Base-by-base conservation (phyloP, 768 basidiomycete species). In the Pisolithus orientalis region DNA sequence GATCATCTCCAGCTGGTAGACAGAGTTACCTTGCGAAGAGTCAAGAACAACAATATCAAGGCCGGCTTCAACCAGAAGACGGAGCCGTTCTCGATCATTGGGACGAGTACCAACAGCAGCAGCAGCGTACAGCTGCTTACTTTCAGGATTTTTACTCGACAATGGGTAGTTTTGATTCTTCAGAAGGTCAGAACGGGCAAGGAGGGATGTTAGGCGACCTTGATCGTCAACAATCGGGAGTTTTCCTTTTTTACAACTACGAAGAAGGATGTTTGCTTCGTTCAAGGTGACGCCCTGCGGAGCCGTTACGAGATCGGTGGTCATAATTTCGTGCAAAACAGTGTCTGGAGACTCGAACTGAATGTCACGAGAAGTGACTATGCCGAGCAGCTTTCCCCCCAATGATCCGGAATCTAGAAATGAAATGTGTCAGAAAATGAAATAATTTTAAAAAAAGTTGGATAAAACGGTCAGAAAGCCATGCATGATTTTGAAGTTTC, bases 121-220 rank as follows among this genome's bases (percentile, higher is more conserved):
- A 7, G 95, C 96, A 45, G 94, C 92, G 65, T 94, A 93, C 3
- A 99, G 83, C 73, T 98, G 95, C 70, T 98, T 99, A 65, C 78
- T 91, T 56, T 84, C 76, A 1, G 90, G 89, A 58, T 87, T 80
- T 73, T 98, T 98, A 60, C 87, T 90, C 1, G 96, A 93, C 52
- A 96, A 81, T 1, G 96, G 96, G 70, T 87, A 99, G 52, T 89
- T 93, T 66, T 96, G 91, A 72, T 95, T 96, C 72, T 99, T 98
- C 65, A 98, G 82, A 45, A 99, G 78, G 70, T 99, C 95, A 47
- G 94, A 97, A 52, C 94, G 93, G 2, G 95, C 93, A 51, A 99
- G 85, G 57, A 99, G 90, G 17, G 87, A 84, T 28, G 80, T 75
- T 50, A 92, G 84, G 53, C 80, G 73, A 45, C 86, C 85, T 44